Evolutionary conservation across 148 eudicot species (phyloP), one percentile per base, ranked within the genome.

Genomic region (Cornus suecica): DNA sequence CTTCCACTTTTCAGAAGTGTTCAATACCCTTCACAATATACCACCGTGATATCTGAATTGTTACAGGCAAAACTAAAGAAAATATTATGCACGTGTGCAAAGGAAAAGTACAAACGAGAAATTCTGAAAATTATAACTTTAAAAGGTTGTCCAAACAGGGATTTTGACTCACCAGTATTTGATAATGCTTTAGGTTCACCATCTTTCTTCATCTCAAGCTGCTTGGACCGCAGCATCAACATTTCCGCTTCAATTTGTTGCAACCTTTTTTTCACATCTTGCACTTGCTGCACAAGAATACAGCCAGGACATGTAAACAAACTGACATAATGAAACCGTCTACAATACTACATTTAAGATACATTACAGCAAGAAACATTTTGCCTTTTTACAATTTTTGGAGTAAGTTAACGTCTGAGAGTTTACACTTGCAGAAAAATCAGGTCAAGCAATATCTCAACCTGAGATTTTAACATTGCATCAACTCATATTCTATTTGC

Each of bases 181-280:
- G 66, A 54, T 23, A 66, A 64, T 76, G 65, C 69, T 66, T 62
- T 74, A 41, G 72, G 72, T n/a, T 65, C 71, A 65, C 73, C 77
- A 70, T 79, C 83, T 61, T 54, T 86, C 16, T 69, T 77, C 74
- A 73, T 74, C 58, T 31, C 70, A 10, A 73, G 48, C 67, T 83
- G 83, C 83, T 74, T 83, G 65, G 81, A 45, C 23, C 82, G 83
- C 69, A 86, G 74, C 81, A 68, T 74, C 56, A 64, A 52, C 77
- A 86, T 76, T 73, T 86, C 89, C 45, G 31, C 68, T 78, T 86
- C 87, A 29, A 86, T 76, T 77, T 83, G 81, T 24, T 23, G 73
- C 79, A 83, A 31, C 26, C 74, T 83, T 31, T 67, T 62, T 79
- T 76, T 86, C 68, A 83, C 76, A 52, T 77, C 76, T 65, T 76